Percentiles rank a stretch among this genome's conserved stretches.
Evolutionary conservation across 768 basidiomycete genomes (phyloP).

Genomic region (Krasilnikovozyma curviuscula): DNA sequence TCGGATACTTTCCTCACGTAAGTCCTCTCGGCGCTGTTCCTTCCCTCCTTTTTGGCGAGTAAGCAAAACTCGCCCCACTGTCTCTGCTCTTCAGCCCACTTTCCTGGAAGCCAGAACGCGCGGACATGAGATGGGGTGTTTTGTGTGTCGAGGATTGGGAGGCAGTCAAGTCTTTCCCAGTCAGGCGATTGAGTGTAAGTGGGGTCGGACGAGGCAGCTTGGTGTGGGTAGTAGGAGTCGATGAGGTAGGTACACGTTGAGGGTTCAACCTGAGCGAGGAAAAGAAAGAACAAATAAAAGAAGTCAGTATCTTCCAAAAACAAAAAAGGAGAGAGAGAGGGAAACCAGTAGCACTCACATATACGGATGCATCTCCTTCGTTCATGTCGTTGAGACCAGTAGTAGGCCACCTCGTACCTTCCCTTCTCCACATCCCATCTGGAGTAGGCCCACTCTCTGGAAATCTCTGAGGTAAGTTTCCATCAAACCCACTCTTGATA

Average conservation of each 20-base stretch:
- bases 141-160: slow-evolving; percentile 61
- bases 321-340: neutral
- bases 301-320: neutral
- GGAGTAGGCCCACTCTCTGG: slow-evolving; percentile 28
- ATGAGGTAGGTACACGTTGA: slow-evolving; percentile 72
- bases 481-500: slow-evolving; percentile 78
- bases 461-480: slow-evolving; percentile 74
- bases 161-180: slow-evolving; percentile 74
- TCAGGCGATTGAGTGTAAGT: slow-evolving; percentile 46
- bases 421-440: slow-evolving; percentile 36
- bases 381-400: slow-evolving; percentile 72
- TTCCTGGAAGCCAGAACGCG: slow-evolving; percentile 59
- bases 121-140: slow-evolving; percentile 55
- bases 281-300: neutral
- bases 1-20: no score
- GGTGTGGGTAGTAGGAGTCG: slow-evolving; percentile 56
- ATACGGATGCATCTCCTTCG: slow-evolving; percentile 51
- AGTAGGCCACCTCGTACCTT: slow-evolving; percentile 44
- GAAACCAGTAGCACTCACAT: slow-evolving; percentile 37
- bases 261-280: slow-evolving; percentile 40
- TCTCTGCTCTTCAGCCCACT: slow-evolving; percentile 47
- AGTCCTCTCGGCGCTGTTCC: no score
- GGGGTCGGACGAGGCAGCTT: slow-evolving; percentile 38
- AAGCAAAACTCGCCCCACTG: slow-evolving; percentile 81
- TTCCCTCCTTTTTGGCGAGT: slow-evolving; percentile 36